These are phyloP conservation scores for Heimioporus sp. DNA, from an alignment of 768 basidiomycete genomes.

Conservation along the genomic window DNA sequence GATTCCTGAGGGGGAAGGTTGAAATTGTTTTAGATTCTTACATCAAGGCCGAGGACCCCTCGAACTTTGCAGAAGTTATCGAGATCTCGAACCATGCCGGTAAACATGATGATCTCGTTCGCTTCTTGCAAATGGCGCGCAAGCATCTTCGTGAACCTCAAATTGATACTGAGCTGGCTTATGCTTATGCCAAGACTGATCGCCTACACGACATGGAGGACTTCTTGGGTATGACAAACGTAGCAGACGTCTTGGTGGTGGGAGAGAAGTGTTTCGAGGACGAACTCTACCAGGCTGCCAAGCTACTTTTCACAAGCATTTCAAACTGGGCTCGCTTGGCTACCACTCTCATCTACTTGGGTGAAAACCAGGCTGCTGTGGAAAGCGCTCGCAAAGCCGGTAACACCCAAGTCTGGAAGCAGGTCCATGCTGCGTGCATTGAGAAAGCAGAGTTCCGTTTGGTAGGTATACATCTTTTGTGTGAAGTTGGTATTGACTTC, in stretches of 20 bases:
- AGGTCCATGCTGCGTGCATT: constrained; percentile 97
- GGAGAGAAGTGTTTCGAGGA: constrained; percentile 99
- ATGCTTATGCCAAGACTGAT: constrained; percentile 97
- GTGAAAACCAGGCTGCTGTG: constrained; percentile 97
- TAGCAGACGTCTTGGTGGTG: constrained; percentile 93
- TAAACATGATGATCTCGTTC: constrained; percentile 90
- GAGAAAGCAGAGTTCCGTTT: constrained; percentile 97
- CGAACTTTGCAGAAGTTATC: constrained; percentile 92
- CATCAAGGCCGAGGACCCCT: constrained; percentile 94
- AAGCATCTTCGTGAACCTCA: constrained; percentile 95
- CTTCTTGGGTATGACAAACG: constrained; percentile 97
- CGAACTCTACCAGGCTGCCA: constrained; percentile 95
- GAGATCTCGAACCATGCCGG: constrained; percentile 95
- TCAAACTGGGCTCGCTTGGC: constrained; percentile 99
- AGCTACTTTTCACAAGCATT: constrained; percentile 93
- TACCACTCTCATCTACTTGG: constrained; percentile 96
- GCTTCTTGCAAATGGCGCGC: constrained; percentile 98
- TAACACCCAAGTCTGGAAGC: constrained; percentile 99
- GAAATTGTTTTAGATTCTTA: constrained; percentile 72
- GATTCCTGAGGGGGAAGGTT: not conserved
- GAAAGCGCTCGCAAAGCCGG: constrained; percentile 99
- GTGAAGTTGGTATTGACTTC: constrained; percentile 4
- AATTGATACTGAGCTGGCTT: constrained; percentile 97
- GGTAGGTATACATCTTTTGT: constrained; percentile 36
- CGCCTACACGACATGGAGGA: constrained; percentile 99